Evolutionary conservation across 441 rosid genomes (phyloP), one percentile per base, ranked within the genome.

Genomic region (Gossypium davidsonii): DNA sequence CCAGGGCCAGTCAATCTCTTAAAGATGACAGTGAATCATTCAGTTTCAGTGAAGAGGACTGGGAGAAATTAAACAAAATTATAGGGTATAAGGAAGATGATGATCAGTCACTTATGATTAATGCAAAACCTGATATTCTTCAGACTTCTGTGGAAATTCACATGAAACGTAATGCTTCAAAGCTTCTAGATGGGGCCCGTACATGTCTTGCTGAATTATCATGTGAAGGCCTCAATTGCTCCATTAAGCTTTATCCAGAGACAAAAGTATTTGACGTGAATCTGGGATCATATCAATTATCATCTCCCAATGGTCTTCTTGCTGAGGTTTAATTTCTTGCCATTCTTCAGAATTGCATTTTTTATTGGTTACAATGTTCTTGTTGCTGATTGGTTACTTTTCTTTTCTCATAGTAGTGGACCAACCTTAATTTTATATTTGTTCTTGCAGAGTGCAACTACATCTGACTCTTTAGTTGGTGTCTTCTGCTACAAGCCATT

Each of bases 101-200:
- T 67, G 90, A 56, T n/a, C 88, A 87, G 58, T 84, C 86, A 15
- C 60, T 80, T 53, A 70, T 83, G 57, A 70, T 68, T 77, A 80
- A 79, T 81, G 90, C 85, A 70, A 90, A 86, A 78, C 80, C 84
- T 73, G 98, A 96, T 83, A 68, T 80, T 76, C 91, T 96, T 78
- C 90, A 90, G 69, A 91, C 90, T 64, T 83, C 73, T 76, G 61
- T 96, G 87, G 98, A 96, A 78, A 86, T 96, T 76, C 91, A 88
- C 80, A 91, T 93, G 98, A 89, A 82, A 82, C 98, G 85, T 85
- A 96, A 91, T 80, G 99, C 99, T 79, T 80, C 99, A 72, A 96
- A 89, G 87, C 99, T 96, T 73, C 79, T 85, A 62, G 97, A 87
- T 79, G 93, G 83, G 74, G 78, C 75, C 70, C 83, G 72, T 69